Base-by-base conservation (phyloP, 352 stramenopile species). In the Achlya hypogyna region DNA sequence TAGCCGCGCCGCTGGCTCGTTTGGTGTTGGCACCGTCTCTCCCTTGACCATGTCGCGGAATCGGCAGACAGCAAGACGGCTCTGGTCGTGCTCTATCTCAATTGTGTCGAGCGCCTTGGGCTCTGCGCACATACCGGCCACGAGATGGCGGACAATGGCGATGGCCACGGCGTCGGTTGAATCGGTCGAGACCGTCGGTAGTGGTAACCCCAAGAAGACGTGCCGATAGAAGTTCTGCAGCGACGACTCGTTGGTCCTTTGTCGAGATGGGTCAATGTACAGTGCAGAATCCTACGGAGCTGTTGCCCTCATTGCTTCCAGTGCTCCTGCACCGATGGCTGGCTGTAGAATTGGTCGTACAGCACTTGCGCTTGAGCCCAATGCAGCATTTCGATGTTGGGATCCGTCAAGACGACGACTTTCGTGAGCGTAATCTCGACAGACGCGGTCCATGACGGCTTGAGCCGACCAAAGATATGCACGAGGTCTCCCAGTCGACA, bases 321-420 rank as follows among this genome's bases (percentile, higher is more conserved):
- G 34, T 42, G 6, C 34, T 14, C 6, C 14, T 18, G 38, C 14
- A 18, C 1, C n/a, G 12, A 18, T 18, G n/a, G 12, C 38, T 45
- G 38, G 38, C n/a, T 45, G 56, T 89, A 89, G 31, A 80, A 75
- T 1, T 34, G 64, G 10, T 64, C n/a, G 1, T 71, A 71, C 10
- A 91, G 71, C 58, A 88, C 74, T 53, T 75, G 62, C 45, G 79
- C 75, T 45, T 88, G 74, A 18, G 73, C 40, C 85, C 85, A 93
- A 52, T 92, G 74, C 29, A 91, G 71, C 32, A 87, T n/a, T 52
- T 93, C 85, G 68, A 88, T 78, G 54, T 93, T 92, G 23, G 83
- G 71, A 40, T 93, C 81, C 2, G 72, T 62, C 1, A 91, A 49
- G 27, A 74, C 76, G 29, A 63, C 69, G 32, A 89, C 35, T 0